Conservation (phyloP, 106 monocot genomes). For the Hemerocallis citrina region DNA sequence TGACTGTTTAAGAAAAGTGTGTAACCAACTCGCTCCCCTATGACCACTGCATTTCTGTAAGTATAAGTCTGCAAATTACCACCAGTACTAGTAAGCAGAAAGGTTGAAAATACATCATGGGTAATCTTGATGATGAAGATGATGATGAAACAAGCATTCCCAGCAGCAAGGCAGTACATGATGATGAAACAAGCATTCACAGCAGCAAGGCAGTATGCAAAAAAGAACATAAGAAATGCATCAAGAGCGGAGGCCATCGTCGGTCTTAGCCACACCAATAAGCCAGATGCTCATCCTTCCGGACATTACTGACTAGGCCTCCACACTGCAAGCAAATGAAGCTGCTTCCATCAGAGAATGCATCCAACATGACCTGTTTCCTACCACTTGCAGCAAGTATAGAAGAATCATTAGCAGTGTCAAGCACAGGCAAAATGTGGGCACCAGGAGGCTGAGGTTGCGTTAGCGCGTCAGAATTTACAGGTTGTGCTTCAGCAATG, state of each 20-base stretch:
- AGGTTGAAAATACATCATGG: too few species aligned
- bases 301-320: conserved; percentile 67
- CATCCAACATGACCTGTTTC: conserved; percentile 79
- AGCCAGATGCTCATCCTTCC: conserved; percentile 75
- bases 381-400: conserved; percentile 80
- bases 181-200: too few species aligned
- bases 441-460: background rate
- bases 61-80: too few species aligned
- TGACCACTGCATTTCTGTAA: too few species aligned
- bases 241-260: background rate
- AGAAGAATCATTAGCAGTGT: conserved; percentile 19
- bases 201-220: too few species aligned
- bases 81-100: too few species aligned
- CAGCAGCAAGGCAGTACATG: too few species aligned
- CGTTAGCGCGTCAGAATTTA: background rate
- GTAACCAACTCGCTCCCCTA: too few species aligned
- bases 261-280: conserved; percentile 71
- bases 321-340: conserved; percentile 90
- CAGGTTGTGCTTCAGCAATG: conserved; percentile 62
- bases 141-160: too few species aligned
- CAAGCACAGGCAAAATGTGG: conserved; percentile 3
- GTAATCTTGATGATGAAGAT: too few species aligned
- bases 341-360: conserved; percentile 90
- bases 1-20: too few species aligned
- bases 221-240: too few species aligned